Evolutionary conservation across 1,284 basidiomycete species (phyloP), one percentile per base, ranked within the genome.

Genomic region (Trametes hirsuta): DNA sequence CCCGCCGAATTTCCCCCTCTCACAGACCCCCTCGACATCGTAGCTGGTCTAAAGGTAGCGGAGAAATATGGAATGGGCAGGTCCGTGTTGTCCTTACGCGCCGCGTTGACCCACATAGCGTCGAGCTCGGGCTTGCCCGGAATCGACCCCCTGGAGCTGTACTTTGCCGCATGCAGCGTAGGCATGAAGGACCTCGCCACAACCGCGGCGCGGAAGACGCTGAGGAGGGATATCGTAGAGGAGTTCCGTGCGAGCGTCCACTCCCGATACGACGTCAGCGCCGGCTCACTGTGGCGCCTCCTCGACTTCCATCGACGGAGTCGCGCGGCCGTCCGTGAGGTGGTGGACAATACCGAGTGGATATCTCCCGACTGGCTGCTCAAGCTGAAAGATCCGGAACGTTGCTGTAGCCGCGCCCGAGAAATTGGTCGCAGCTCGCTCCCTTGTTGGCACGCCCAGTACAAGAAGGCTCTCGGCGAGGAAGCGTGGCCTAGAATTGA

Each of bases 251-350:
- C 53, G 1, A 50, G 24, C 45, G 6, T 30, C 30, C 30, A 30
- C 30, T 30, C 30, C 4, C 30, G 30, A 30, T 30, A 53, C 18
- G 60, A 58, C 15, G 57, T 58, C 12, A 39, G 52, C n/a, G 63
- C 53, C 1, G 68, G 62, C 2, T 46, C 50, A 11, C 48, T 64
- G 41, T 64, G 54, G 40, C 64, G 68, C 10, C 59, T 67, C 6
- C 18, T 61, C 15, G 57, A 61, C 11, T 63, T 63, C 22, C 65
- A 65, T 25, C 45, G 51, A 12, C 49, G 47, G 8, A 63, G 63
- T 34, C 41, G 51, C 3, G 41, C 44, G 2, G 60, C 58, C 2
- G 59, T 59, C 2, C 50, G 41, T 15, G 25, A 46, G 1, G 25
- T 66, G 11, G 39, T 61, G 42, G 36, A 50, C 6, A 30, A 40